A percentile compares a stretch with the other conserved stretches of the same genome.
Evolutionary conservation across 2,329 filamentous ascomycete species (phyloP).

Genomic region (Zelopaecilomyces penicillatus): DNA sequence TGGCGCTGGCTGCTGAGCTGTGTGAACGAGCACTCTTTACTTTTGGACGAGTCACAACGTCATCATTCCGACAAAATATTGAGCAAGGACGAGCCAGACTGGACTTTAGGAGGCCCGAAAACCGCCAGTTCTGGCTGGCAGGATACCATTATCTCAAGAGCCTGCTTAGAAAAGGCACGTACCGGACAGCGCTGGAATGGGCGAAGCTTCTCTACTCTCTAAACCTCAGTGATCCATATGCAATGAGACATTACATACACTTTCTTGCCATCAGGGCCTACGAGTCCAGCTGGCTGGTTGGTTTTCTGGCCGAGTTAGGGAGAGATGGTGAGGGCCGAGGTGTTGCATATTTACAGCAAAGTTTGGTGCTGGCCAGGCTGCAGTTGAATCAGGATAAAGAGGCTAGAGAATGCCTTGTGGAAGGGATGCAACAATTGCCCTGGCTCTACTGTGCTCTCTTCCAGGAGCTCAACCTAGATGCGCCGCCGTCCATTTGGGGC

Average conservation of each 20-base stretch:
- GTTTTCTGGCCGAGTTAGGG: slow-evolving; percentile 47
- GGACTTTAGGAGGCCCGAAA: slow-evolving; percentile 74
- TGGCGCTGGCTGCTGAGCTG: slow-evolving; percentile 76
- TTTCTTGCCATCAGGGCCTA: slow-evolving; percentile 74
- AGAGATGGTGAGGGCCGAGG: slow-evolving; percentile 29
- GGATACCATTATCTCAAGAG: slow-evolving; percentile 83
- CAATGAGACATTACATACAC: slow-evolving; percentile 71
- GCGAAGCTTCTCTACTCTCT: slow-evolving; percentile 73
- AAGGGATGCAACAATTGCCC: slow-evolving; percentile 65
- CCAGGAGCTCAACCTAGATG: slow-evolving; percentile 67
- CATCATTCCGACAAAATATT: slow-evolving; percentile 68
- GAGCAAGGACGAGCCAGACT: slow-evolving; percentile 71
- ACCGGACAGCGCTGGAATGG: slow-evolving; percentile 90
- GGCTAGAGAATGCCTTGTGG: slow-evolving; percentile 55
- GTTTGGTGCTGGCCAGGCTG: slow-evolving; percentile 65
- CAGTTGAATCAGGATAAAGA: slow-evolving; percentile 58
- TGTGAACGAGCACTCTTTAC: slow-evolving; percentile 87
- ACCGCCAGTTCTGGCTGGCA: slow-evolving; percentile 86
- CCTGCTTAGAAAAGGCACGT: slow-evolving; percentile 83
- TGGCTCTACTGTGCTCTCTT: slow-evolving; percentile 81
- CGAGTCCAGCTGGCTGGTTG: slow-evolving; percentile 67
- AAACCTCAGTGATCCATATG: slow-evolving; percentile 73
- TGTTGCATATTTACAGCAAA: slow-evolving; percentile 65
- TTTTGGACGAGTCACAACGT: slow-evolving; percentile 81
- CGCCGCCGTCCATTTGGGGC: slow-evolving; percentile 79